Evolutionary conservation across 2,329 filamentous ascomycete species (phyloP).

Genomic region (Fusarium heterosporum): DNA sequence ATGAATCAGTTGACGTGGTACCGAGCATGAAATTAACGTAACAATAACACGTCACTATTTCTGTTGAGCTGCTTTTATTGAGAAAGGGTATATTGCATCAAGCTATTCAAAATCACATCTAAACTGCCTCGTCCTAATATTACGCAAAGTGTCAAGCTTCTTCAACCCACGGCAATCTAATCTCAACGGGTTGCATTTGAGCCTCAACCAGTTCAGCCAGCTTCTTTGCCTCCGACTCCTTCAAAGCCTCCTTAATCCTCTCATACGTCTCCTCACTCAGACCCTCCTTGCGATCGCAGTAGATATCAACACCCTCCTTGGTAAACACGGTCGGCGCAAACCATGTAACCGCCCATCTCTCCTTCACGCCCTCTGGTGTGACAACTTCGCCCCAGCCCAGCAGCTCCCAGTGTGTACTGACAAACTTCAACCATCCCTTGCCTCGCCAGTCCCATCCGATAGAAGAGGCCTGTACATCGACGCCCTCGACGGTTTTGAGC

Average conservation of each 20-base stretch:
- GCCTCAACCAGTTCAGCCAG: conserved; percentile 63
- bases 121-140: background rate
- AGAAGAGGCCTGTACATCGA: conserved; percentile 65
- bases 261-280: conserved; percentile 67
- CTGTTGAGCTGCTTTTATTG: background rate
- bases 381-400: conserved; percentile 75
- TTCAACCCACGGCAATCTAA: conserved; percentile 63
- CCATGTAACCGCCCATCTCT: conserved; percentile 84
- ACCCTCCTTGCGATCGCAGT: conserved; percentile 72
- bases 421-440: conserved; percentile 78
- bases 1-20: too few species aligned
- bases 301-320: conserved; percentile 83
- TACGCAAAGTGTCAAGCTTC: conserved; percentile 1
- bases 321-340: conserved; percentile 88
- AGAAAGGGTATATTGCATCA: conserved; percentile 25
- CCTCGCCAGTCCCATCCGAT: conserved; percentile 80
- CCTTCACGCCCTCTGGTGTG: conserved; percentile 54
- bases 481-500: conserved; percentile 71
- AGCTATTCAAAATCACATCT: conserved; percentile 3
- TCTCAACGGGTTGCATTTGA: conserved; percentile 64
- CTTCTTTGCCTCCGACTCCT: conserved; percentile 60
- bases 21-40: too few species aligned
- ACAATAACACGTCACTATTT: too few species aligned
- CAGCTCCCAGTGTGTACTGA: conserved; percentile 83
- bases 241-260: conserved; percentile 66